These are phyloP conservation scores for Trichoderma sp. DNA, from an alignment of 2,329 filamentous ascomycete genomes.

Conservation along the genomic window DNA sequence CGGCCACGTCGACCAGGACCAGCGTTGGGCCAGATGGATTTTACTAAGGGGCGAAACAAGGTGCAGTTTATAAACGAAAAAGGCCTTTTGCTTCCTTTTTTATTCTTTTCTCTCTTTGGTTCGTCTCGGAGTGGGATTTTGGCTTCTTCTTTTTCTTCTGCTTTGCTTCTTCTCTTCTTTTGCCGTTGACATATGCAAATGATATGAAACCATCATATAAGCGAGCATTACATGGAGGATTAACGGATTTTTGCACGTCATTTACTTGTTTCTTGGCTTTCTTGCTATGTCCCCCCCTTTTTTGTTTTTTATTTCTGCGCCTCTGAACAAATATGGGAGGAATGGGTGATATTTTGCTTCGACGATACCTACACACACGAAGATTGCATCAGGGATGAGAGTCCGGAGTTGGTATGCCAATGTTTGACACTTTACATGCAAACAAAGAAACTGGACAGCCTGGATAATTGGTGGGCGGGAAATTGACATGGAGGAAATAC, in stretches of 20 bases:
- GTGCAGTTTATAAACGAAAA: not conserved
- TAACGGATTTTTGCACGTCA: not conserved
- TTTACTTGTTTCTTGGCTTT: not conserved
- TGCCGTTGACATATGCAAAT: not conserved
- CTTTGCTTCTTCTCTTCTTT: not conserved
- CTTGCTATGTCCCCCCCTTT: not conserved
- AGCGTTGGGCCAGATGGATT: constrained; percentile 34
- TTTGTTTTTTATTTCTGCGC: not conserved
- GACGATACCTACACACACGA: constrained; percentile 15
- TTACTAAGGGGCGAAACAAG: not conserved
- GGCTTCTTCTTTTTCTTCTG: not conserved
- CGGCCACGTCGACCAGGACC: constrained; percentile 35
- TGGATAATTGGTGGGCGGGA: not conserved
- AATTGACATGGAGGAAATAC: not conserved
- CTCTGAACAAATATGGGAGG: not conserved
- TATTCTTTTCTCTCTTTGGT: not conserved
- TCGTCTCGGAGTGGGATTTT: not conserved
- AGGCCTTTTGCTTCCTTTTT: not conserved
- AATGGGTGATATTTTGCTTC: constrained; percentile 3
- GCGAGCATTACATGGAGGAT: not conserved
- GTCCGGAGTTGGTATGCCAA: constrained; percentile 6
- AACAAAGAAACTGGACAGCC: not conserved
- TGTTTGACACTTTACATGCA: not conserved
- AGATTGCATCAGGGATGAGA: constrained; percentile 16
- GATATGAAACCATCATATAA: not conserved